Evolutionary conservation across 2,329 filamentous ascomycete genomes (phyloP), one percentile per base, ranked within the genome.

Genomic region (Orbilia javanica): DNA sequence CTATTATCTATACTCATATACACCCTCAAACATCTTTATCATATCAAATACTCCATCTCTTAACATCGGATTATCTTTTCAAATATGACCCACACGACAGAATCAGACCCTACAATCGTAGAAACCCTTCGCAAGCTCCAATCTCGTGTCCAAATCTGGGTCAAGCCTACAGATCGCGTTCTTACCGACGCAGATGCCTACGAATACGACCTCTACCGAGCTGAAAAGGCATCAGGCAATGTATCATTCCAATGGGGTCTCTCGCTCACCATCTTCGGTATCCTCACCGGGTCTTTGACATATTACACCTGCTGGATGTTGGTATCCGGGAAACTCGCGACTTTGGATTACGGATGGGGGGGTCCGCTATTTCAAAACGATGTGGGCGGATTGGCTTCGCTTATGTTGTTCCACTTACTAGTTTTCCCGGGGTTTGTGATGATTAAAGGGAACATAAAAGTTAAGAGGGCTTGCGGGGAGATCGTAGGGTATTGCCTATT

Each of bases 101-200:
- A 78, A 5, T 27, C 25, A 27, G 74, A 78, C 36, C 74, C 67
- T 3, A 44, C 65, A 25, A 64, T 78, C 25, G 65, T 53, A 18
- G 60, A 66, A 27, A 71, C 66, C 25, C 62, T 78, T n/a, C 74
- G 74, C 62, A 44, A 44, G 29, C 74, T 78, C 53, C 74, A 78
- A 72, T 67, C 74, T 34, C 66, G 74, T 31, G 42, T 64, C 13
- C 74, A 78, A 50, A 50, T 78, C 22, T 78, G 67, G 74, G 42
- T 78, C 39, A 72, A 66, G 48, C 74, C 74, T 18, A 78, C 74
- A 25, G 74, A 78, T 63, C 60, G 60, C 25, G 64, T 78, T 52
- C 67, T 78, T 27, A 72, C 60, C 39, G 74, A 71, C 7, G 60
- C 74, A 46, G 74, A 78, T n/a, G 74, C 74, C 39, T 78, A 78